These are phyloP conservation scores for Phytophthora idaei DNA, from an alignment of 352 stramenopile species.

Conservation along the genomic window DNA sequence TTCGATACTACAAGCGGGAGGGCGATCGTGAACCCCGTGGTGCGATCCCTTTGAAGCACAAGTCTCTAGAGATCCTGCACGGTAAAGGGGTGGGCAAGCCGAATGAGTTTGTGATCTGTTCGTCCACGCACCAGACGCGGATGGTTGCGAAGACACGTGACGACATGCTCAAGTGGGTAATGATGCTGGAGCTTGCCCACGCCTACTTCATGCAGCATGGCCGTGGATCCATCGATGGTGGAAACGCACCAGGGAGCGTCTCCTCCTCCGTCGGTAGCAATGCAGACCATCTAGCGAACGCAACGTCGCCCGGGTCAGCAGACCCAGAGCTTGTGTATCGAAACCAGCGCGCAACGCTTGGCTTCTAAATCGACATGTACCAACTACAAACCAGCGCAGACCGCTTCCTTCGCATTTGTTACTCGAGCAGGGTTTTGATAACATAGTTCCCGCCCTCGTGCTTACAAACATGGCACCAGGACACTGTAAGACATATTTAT, in stretches of 20 bases:
- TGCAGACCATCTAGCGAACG: constrained; percentile 31
- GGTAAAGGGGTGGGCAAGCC: constrained; percentile 70
- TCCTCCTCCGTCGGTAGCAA: constrained; percentile 31
- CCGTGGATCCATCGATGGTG: constrained; percentile 35
- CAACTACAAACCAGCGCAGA: constrained; percentile 6
- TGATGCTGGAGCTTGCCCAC: constrained; percentile 59
- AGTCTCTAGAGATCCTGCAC: constrained; percentile 74
- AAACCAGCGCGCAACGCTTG: constrained; percentile 64
- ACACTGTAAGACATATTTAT: constrained; percentile 46
- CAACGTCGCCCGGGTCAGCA: constrained; percentile 28
- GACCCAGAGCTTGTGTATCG: constrained; percentile 47
- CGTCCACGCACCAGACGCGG: constrained; percentile 73
- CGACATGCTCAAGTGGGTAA: constrained; percentile 79
- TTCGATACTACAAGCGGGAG: constrained; percentile 85
- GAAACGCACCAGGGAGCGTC: constrained; percentile 19
- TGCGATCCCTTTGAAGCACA: constrained; percentile 65
- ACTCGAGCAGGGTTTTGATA: constrained; percentile 35
- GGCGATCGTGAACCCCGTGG: constrained; percentile 76
- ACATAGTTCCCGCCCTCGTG: constrained; percentile 1
- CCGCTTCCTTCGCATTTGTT: constrained; percentile 22
- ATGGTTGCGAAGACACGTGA: constrained; percentile 72
- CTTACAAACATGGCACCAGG: not conserved
- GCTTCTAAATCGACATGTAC: constrained; percentile 46
- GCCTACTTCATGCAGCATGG: constrained; percentile 53
- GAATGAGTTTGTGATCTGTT: constrained; percentile 82